These are phyloP conservation scores for Torulaspora globosa DNA, from an alignment of 1,139 yeast genomes.

Conservation along the genomic window DNA sequence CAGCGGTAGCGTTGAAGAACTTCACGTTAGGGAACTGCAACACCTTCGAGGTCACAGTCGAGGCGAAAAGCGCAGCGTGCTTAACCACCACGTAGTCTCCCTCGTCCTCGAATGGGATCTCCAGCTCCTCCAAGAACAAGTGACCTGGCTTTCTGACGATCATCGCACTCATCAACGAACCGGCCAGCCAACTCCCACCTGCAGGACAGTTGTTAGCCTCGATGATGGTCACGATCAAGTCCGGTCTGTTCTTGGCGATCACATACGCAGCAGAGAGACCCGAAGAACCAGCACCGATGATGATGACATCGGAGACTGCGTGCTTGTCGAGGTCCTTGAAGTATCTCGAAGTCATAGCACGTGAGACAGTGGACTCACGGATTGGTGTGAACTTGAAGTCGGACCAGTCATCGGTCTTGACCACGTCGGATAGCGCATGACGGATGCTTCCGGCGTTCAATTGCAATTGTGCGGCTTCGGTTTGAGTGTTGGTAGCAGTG, in stretches of 20 bases:
- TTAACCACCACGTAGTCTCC: constrained; percentile 78
- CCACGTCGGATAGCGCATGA: constrained; percentile 40
- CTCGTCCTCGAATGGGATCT: constrained; percentile 68
- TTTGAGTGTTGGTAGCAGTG: constrained; percentile 23
- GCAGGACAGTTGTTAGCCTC: constrained; percentile 77
- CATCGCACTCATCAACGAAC: constrained; percentile 78
- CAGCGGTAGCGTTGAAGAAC: constrained; percentile 76
- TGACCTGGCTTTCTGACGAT: constrained; percentile 76
- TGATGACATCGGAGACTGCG: constrained; percentile 70
- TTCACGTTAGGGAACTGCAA: constrained; percentile 70
- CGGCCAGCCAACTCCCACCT: constrained; percentile 80
- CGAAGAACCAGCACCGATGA: constrained; percentile 77
- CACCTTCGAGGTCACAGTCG: constrained; percentile 67
- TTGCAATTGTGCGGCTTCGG: constrained; percentile 26
- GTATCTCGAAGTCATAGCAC: constrained; percentile 78
- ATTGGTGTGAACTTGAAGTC: constrained; percentile 66
- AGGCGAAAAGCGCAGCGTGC: constrained; percentile 75
- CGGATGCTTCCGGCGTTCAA: constrained; percentile 34
- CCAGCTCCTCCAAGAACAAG: constrained; percentile 59
- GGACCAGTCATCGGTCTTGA: constrained; percentile 53
- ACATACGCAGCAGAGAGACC: constrained; percentile 74
- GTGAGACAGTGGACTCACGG: constrained; percentile 74
- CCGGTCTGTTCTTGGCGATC: constrained; percentile 71
- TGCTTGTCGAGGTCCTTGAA: constrained; percentile 69
- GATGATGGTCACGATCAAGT: constrained; percentile 66